These are phyloP conservation scores for Oropetium thomaeum DNA, from an alignment of 176 grass and related monocot genomes.

Conservation along the genomic window DNA sequence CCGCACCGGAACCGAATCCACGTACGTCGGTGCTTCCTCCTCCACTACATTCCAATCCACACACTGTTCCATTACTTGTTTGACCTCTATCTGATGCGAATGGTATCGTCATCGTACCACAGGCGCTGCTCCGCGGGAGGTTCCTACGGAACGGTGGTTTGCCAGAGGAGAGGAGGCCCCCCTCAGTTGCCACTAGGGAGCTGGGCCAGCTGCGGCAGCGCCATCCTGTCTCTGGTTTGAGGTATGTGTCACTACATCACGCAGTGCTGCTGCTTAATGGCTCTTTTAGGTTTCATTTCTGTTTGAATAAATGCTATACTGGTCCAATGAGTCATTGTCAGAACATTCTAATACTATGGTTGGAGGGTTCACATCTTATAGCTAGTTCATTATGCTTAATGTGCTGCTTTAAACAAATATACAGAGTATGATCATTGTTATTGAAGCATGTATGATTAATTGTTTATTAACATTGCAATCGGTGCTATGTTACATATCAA, in stretches of 20 bases:
- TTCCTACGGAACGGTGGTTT: constrained; percentile 67
- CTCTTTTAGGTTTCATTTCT: neutral
- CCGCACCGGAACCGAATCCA: constrained; percentile 90
- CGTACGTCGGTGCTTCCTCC: constrained; percentile 55
- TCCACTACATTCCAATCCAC: neutral
- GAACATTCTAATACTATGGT: constrained; percentile 20
- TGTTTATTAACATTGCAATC: neutral
- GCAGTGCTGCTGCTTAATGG: neutral
- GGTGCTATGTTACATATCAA: neutral
- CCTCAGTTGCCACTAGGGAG: constrained; percentile 68
- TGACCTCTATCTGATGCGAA: neutral
- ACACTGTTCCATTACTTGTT: constrained; percentile 24
- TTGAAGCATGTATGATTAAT: neutral
- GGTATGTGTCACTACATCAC: constrained; percentile 34
- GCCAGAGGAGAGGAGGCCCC: constrained; percentile 58
- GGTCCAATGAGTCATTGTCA: constrained; percentile 24
- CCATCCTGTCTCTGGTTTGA: constrained; percentile 74
- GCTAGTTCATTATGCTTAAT: constrained; percentile 9
- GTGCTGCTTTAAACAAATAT: neutral
- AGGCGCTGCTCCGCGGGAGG: constrained; percentile 80
- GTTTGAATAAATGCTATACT: constrained; percentile 19
- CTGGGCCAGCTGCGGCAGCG: constrained; percentile 76
- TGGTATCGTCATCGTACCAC: neutral
- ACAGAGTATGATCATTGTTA: neutral
- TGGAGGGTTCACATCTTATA: constrained; percentile 23